Base-by-base conservation (phyloP, 192 early-diverging fungal genomes). In the Coemansia sp. region DNA sequence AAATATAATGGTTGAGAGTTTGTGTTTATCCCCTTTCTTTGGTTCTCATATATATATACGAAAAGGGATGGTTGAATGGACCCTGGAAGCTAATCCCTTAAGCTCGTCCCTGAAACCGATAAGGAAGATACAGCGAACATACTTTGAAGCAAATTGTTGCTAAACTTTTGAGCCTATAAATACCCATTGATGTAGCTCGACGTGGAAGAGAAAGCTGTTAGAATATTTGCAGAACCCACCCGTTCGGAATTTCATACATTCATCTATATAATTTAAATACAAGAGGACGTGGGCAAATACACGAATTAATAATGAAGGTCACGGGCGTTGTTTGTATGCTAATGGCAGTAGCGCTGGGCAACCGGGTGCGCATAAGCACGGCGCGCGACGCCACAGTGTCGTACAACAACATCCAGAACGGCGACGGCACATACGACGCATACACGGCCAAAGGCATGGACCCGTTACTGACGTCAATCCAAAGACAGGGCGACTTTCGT, bases 371-470 rank as follows among this genome's bases (percentile, higher is more conserved):
- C 47, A 22, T 62, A 8, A 48, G 45, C 32, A 41, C 65, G 8
- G 63, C 67, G 0, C 47, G 54, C n/a, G 73, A 75, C 54, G 59
- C 73, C 23, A 75, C 73, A 0, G 55, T 75, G 22, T 48, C 67
- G 0, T 75, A 70, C 68, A 65, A 47, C 54, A 19, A 18, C 4
- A 6, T 38, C 32, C 35, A 57, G 54, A 55, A 67, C 43, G 24
- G 38, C 22, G 37, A 63, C 38, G 71, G 71, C 9, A 45, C 60
- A 3, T 52, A 51, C 39, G 54, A 65, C 2, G 50, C 69, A 13
- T 62, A 55, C 3, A 61, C 56, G 14, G 59, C 62, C 43, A 69
- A 65, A 59, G 75, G 75, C 19, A n/a, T 5, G 22, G 32, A 62
- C 7, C 13, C 37, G 26, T 65, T 62, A 1, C 65, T 78, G 19